Percentiles rank a stretch among this genome's conserved stretches.
These are phyloP conservation scores for Plasmodium relictum DNA, from an alignment of 169 alveolate species.

Conservation along the genomic window DNA sequence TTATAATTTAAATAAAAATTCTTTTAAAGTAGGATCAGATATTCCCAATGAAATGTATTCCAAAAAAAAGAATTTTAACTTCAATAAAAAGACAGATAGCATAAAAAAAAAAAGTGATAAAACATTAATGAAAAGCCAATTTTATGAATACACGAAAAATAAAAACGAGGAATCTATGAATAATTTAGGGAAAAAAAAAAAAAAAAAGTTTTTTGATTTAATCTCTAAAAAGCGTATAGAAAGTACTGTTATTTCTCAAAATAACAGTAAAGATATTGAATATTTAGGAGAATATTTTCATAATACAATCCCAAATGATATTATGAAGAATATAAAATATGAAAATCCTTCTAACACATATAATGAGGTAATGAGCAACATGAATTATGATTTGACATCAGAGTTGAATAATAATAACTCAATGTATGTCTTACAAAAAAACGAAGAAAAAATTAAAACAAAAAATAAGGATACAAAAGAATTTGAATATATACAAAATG, in stretches of 20 bases:
- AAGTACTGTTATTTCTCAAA: neutral
- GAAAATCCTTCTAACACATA: conserved; percentile 27
- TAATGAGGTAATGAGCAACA: conserved; percentile 18
- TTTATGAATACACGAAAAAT: conserved; percentile 9
- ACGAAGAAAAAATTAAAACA: neutral
- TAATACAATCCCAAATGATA: conserved; percentile 16
- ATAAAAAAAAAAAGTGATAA: conserved; percentile 32
- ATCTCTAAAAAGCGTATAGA: neutral
- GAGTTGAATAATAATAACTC: neutral
- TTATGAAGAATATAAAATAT: conserved; percentile 39
- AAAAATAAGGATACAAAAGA: conserved; percentile 5
- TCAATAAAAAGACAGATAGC: conserved; percentile 19
- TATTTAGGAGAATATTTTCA: conserved; percentile 34
- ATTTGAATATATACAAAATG: conserved; percentile 2
- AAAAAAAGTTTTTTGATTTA: neutral
- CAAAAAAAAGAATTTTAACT: conserved; percentile 15
- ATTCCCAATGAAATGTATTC: conserved; percentile 12
- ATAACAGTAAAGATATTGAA: neutral
- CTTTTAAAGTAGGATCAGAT: conserved; percentile 7
- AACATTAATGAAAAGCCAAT: conserved; percentile 10
- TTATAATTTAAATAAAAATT: conserved; percentile 11
- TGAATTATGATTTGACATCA: conserved; percentile 17
- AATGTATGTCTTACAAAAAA: neutral
- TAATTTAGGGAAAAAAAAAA: neutral
- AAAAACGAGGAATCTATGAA: conserved; percentile 13